Conservation (phyloP, 495 filamentous ascomycete species). For the Penicillium cinerascens region DNA sequence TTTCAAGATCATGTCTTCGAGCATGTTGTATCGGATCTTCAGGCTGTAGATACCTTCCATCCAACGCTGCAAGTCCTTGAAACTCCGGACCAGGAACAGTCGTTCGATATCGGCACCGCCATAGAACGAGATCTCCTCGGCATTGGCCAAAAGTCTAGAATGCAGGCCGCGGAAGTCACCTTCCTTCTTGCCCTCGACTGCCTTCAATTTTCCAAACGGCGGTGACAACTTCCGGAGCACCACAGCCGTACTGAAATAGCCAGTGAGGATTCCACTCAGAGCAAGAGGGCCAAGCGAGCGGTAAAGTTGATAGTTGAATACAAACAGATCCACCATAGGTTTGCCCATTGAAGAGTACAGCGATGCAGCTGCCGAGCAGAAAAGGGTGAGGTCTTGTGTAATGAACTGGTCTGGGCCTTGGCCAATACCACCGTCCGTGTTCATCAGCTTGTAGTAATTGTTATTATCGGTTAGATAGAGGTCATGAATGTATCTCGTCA, state of each 20-base stretch:
- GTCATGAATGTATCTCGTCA: slow-evolving; percentile 97
- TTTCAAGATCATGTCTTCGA: slow-evolving; percentile 97
- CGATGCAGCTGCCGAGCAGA: slow-evolving; percentile 88
- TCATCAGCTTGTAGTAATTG: slow-evolving; percentile 93
- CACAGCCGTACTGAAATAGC: slow-evolving; percentile 89
- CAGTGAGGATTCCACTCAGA: slow-evolving; percentile 76
- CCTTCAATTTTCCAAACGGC: slow-evolving; percentile 94
- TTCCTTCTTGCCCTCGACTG: slow-evolving; percentile 87
- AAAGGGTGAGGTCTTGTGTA: slow-evolving; percentile 92
- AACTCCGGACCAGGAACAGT: slow-evolving; percentile 81
- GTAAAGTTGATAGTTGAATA: slow-evolving; percentile 96
- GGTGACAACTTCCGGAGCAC: slow-evolving; percentile 83
- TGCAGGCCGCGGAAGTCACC: slow-evolving; percentile 91
- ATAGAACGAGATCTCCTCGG: slow-evolving; percentile 99
- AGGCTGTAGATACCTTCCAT: slow-evolving; percentile 97
- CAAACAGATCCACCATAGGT: slow-evolving; percentile 88
- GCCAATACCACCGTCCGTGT: slow-evolving; percentile 89
- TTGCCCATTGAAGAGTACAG: slow-evolving; percentile 96
- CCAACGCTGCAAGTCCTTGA: slow-evolving; percentile 84
- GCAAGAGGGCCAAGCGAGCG: slow-evolving; percentile 88
- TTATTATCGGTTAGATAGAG: slow-evolving; percentile 90
- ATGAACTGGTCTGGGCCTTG: slow-evolving; percentile 96
- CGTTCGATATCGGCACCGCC: slow-evolving; percentile 92
- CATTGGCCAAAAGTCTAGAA: slow-evolving; percentile 89
- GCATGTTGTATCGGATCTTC: slow-evolving; percentile 97